Conservation (phyloP, 768 basidiomycete genomes). For the Lactarius quietus region DNA sequence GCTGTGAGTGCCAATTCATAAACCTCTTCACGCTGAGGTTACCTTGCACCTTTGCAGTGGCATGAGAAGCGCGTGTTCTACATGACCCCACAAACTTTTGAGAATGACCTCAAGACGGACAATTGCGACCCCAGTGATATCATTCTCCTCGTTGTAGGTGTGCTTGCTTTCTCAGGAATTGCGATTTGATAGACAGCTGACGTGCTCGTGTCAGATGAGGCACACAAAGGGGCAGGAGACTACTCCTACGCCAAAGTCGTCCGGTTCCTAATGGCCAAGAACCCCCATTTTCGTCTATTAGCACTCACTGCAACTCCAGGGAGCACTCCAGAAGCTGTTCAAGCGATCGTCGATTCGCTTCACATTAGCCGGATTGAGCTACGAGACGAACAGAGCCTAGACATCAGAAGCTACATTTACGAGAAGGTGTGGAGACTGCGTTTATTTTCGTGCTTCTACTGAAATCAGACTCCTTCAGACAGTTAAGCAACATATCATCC, state of each 20-base stretch:
- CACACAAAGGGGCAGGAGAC: slow-evolving; percentile 89
- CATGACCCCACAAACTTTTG: slow-evolving; percentile 93
- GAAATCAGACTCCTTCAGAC: slow-evolving; percentile 40
- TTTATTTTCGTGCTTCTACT: neutral
- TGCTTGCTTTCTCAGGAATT: slow-evolving; percentile 21
- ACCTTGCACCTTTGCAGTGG: slow-evolving; percentile 49
- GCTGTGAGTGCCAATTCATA: slow-evolving; percentile 44
- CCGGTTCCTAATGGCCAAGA: slow-evolving; percentile 88
- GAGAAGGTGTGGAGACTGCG: slow-evolving; percentile 56
- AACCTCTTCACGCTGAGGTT: neutral
- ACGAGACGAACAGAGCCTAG: slow-evolving; percentile 84
- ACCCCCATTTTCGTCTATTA: slow-evolving; percentile 87
- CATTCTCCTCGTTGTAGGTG: slow-evolving; percentile 84
- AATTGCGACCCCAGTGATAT: slow-evolving; percentile 78
- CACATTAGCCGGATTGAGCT: slow-evolving; percentile 97
- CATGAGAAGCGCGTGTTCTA: slow-evolving; percentile 82
- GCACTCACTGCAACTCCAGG: slow-evolving; percentile 97
- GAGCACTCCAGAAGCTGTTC: slow-evolving; percentile 78
- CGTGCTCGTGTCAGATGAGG: slow-evolving; percentile 62
- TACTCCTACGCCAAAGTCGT: slow-evolving; percentile 91
- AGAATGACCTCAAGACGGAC: slow-evolving; percentile 75
- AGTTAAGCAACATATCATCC: slow-evolving; percentile 73
- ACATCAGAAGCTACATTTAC: slow-evolving; percentile 81
- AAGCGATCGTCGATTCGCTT: slow-evolving; percentile 83
- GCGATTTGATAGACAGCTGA: neutral